phyloP scores from a whole-genome alignment of 345 rosid species.

The Gossypium raimondii region DNA sequence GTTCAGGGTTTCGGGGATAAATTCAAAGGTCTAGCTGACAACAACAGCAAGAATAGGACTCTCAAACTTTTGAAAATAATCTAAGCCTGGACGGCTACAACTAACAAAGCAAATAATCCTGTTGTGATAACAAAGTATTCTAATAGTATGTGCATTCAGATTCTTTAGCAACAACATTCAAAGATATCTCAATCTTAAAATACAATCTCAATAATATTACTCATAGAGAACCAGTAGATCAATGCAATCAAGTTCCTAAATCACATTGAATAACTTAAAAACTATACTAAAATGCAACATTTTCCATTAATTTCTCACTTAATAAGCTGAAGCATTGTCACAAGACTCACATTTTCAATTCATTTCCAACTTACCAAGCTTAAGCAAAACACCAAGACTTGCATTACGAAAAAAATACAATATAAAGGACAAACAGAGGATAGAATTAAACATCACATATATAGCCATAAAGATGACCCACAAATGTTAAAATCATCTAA shows the following conservation, averaged over 20 bases:
- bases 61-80: not conserved
- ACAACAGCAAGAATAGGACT: no score
- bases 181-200: not conserved
- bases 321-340: not conserved
- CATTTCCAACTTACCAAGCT: not conserved
- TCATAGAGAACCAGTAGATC: not conserved
- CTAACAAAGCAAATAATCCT: not conserved
- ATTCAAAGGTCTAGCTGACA: no score
- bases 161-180: not conserved
- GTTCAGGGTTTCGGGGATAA: no score
- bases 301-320: not conserved
- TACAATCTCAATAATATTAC: not conserved
- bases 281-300: not conserved
- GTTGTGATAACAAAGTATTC: not conserved
- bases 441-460: not conserved
- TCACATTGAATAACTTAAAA: not conserved
- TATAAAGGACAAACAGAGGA: not conserved
- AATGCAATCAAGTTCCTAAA: not conserved
- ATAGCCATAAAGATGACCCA: conserved; percentile 13
- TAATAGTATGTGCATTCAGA: no score
- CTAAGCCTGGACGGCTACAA: not conserved
- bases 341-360: not conserved
- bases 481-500: conserved; percentile 16
- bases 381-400: not conserved
- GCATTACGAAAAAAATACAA: not conserved